These are phyloP conservation scores for Paraphoma sp. DNA, from an alignment of 2,329 filamentous ascomycete genomes.

Conservation along the genomic window DNA sequence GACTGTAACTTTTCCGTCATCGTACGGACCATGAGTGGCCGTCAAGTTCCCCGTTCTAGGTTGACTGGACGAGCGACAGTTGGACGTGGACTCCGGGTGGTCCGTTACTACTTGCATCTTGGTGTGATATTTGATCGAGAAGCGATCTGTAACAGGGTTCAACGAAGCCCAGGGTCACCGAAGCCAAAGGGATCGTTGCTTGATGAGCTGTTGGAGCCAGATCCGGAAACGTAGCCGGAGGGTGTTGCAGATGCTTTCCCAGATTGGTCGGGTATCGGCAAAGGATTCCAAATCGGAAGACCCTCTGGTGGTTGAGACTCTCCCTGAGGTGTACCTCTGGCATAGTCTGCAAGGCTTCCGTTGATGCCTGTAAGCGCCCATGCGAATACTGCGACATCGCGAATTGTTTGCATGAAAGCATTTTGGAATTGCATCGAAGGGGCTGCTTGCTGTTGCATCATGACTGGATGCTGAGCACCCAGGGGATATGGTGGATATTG, in stretches of 20 bases:
- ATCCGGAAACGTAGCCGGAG: slow-evolving; percentile 44
- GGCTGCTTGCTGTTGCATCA: slow-evolving; percentile 55
- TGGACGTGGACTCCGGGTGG: no score
- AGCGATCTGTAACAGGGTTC: slow-evolving; percentile 3
- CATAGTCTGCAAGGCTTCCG: slow-evolving; percentile 71
- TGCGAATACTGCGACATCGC: slow-evolving; percentile 86
- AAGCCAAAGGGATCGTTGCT: slow-evolving; percentile 44
- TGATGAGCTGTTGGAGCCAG: slow-evolving; percentile 39
- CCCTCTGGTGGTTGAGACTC: slow-evolving; percentile 68
- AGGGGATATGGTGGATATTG: slow-evolving; percentile 45
- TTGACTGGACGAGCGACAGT: no score
- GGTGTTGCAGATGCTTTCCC: slow-evolving; percentile 36
- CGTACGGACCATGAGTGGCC: no score
- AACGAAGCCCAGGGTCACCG: slow-evolving; percentile 44
- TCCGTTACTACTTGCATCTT: no score
- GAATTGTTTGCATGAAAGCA: slow-evolving; percentile 79
- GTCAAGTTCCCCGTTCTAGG: no score
- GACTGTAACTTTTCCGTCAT: no score
- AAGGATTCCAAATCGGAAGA: slow-evolving; percentile 63
- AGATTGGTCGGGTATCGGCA: slow-evolving; percentile 19
- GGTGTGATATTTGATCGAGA: no score
- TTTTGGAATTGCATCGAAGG: slow-evolving; percentile 56
- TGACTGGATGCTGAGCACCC: slow-evolving; percentile 45
- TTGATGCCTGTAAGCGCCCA: slow-evolving; percentile 85
- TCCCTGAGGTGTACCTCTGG: slow-evolving; percentile 67